phyloP scores from a whole-genome alignment of 345 rosid species.

The Citrus trifoliata region DNA sequence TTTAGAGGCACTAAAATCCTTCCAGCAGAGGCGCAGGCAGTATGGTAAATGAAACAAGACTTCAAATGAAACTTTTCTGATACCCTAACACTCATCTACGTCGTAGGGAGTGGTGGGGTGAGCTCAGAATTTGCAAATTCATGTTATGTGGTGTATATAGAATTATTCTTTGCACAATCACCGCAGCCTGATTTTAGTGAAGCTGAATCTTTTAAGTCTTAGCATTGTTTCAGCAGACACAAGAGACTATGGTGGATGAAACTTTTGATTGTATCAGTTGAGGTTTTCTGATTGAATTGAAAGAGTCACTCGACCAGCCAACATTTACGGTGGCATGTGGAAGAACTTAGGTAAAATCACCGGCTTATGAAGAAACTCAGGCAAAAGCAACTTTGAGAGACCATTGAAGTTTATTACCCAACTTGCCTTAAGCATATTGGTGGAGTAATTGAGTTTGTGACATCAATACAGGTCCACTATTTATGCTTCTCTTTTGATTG shows the following conservation, averaged over 20 bases:
- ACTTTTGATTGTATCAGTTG: neutral
- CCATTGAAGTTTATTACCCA: neutral
- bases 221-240: slow-evolving; percentile 7
- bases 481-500: neutral
- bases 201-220: slow-evolving; percentile 26
- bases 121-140: slow-evolving; percentile 26
- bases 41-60: slow-evolving; percentile 22
- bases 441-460: neutral
- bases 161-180: slow-evolving; percentile 22
- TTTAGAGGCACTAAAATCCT: slow-evolving; percentile 25
- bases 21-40: slow-evolving; percentile 17
- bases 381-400: neutral
- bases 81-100: slow-evolving; percentile 16
- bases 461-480: neutral
- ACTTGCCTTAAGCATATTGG: neutral
- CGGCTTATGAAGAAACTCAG: neutral
- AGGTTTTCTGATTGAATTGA: neutral
- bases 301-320: neutral
- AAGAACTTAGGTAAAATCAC: neutral
- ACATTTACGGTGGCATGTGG: neutral
- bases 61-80: slow-evolving; percentile 15
- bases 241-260: neutral
- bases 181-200: slow-evolving; percentile 31
- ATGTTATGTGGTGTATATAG: slow-evolving; percentile 25
- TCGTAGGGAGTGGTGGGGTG: slow-evolving; percentile 19